These are phyloP conservation scores for Hypoxylon rickii DNA, from an alignment of 495 filamentous ascomycete species.

Conservation along the genomic window DNA sequence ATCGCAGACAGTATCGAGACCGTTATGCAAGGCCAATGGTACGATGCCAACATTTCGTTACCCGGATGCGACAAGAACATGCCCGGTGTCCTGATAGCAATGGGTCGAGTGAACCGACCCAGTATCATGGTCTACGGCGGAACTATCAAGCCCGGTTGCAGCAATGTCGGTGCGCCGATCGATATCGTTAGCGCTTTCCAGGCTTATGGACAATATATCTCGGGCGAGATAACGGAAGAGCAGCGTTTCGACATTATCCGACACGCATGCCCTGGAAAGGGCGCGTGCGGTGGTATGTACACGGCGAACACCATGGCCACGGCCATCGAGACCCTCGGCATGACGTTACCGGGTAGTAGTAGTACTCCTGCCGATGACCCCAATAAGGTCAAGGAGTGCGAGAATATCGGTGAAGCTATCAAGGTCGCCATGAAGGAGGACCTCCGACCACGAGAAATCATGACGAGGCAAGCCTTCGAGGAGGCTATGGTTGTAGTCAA, in stretches of 20 bases:
- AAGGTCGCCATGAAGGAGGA: slow-evolving; percentile 84
- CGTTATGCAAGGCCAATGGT: slow-evolving; percentile 99
- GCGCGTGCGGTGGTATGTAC: slow-evolving; percentile 99
- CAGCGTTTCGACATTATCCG: slow-evolving; percentile 93
- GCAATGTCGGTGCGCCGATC: slow-evolving; percentile 73
- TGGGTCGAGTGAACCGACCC: slow-evolving; percentile 93
- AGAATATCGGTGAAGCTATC: slow-evolving; percentile 82
- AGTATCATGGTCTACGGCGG: slow-evolving; percentile 97
- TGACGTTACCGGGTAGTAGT: slow-evolving; percentile 92
- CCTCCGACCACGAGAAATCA: slow-evolving; percentile 84
- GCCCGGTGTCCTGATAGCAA: slow-evolving; percentile 97
- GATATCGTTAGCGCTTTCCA: slow-evolving; percentile 98
- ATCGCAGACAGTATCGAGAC: slow-evolving; percentile 99
- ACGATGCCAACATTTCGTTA: slow-evolving; percentile 96
- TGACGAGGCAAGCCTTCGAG: slow-evolving; percentile 91
- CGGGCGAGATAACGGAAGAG: slow-evolving; percentile 88
- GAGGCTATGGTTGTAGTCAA: slow-evolving; percentile 95
- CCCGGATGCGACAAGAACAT: slow-evolving; percentile 99
- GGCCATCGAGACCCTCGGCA: slow-evolving; percentile 94
- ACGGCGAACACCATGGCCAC: slow-evolving; percentile 99
- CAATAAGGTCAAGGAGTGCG: slow-evolving; percentile 84
- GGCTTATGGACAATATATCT: slow-evolving; percentile 92
- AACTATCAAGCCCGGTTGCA: slow-evolving; percentile 89
- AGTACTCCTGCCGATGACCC: slow-evolving; percentile 88
- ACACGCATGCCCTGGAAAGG: slow-evolving; percentile 88